Evolutionary conservation across 208 protist genomes (phyloP), one percentile per base, ranked within the genome.

Genomic region (Spironucleus salmonicida): DNA sequence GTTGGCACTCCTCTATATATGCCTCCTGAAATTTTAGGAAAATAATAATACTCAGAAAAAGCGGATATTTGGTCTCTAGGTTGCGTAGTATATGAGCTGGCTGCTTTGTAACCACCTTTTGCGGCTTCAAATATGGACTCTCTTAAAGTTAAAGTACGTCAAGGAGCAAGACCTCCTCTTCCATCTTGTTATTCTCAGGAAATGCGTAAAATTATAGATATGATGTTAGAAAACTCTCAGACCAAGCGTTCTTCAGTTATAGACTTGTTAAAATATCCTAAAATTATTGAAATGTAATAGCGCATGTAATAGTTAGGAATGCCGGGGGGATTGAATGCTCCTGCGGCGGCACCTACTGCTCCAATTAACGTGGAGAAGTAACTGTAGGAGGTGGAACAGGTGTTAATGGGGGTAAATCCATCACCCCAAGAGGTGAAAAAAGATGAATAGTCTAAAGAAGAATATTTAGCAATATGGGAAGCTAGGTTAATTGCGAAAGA

Each of bases 1-100:
- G 79, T 84, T 4, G 84, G 84, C 4, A 85, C 84, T 29, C 84
- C 84, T 11, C 75, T 78, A n/a, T 87, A 86, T 69, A 86, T 87
- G 81, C 80, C 81, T 27, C 82, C 82, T 27, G 84, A 85, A 62
- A 69, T 58, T 11, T 1, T 75, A 39, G 61, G 76, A 58, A 49
- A 59, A 67, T 39, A 62, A 78, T 53, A 35, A 23, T 86, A 86
- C 82, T 62, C 77, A 40, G 62, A 58, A 13, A 86, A 84, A 61
- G 75, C 59, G 39, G 84, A 87, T 34, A 80, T 87, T 32, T 87
- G 84, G 84, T 76, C 84, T 35, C 76, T 87, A 32, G 84, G 84
- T n/a, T 85, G 82, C 58, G 59, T 85, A 19, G 45, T 84, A 26
- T 87, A 86, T 59, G 84, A 87, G 69, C 34, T 87, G 39, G 30